phyloP scores from a whole-genome alignment of 2,329 filamentous ascomycete species.

The Neofusicoccum parvum region DNA sequence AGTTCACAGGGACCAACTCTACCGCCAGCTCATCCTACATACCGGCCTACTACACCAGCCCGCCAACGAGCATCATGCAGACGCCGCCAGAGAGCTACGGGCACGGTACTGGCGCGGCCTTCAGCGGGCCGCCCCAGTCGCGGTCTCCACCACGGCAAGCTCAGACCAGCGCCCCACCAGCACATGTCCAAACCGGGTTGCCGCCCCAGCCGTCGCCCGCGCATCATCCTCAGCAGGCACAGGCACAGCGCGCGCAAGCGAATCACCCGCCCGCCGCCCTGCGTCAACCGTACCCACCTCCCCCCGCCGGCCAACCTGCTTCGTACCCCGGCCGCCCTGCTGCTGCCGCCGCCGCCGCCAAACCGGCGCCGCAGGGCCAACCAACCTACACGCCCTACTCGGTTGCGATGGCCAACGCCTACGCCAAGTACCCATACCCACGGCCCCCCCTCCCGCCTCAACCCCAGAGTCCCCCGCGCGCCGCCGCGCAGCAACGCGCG shows the following conservation, averaged over 20 bases:
- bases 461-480: slow-evolving; percentile 24
- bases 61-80: slow-evolving; percentile 13
- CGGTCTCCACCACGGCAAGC: slow-evolving; percentile 10
- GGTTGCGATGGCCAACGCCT: neutral
- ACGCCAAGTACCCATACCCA: neutral
- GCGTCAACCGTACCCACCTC: slow-evolving; percentile 1
- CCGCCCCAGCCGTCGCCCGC: neutral
- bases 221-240: neutral
- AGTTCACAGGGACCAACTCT: slow-evolving; percentile 15
- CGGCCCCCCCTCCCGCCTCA: slow-evolving; percentile 32
- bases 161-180: slow-evolving; percentile 8
- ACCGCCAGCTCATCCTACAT: slow-evolving; percentile 15
- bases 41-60: slow-evolving; percentile 15
- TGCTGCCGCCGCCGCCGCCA: slow-evolving; percentile 17
- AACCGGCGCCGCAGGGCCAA: slow-evolving; percentile 21
- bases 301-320: neutral
- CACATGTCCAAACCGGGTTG: neutral
- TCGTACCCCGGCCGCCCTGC: neutral
- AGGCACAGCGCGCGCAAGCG: neutral
- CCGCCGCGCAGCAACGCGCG: neutral
- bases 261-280: slow-evolving; percentile 1
- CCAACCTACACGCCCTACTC: slow-evolving; percentile 3
- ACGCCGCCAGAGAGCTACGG: slow-evolving; percentile 18
- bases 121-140: neutral
- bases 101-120: neutral